Evolutionary conservation across 345 rosid species (phyloP), one percentile per base, ranked within the genome.

Genomic region (Murraya koenigii): DNA sequence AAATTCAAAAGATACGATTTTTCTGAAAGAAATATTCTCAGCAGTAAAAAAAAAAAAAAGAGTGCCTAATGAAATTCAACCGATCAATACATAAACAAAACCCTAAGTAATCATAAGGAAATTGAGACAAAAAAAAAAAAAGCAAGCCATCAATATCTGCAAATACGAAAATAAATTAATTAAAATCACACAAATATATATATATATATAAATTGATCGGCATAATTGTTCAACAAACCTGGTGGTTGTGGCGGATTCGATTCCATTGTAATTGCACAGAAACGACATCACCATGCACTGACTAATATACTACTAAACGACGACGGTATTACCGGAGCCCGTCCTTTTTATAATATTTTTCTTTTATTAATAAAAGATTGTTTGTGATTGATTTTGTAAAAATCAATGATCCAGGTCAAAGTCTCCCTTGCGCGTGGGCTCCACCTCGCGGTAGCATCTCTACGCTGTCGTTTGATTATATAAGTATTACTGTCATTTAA

Each of bases 241-340:
- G 55, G 17, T 23, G 55, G 25, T 17, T 38, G 76, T 36, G 55
- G 76, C 15, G 55, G 76, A 2, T 25, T 59, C 19, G 76, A 72
- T 2, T 25, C 76, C 76, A 72, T 72, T 2, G 36, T 47, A 58
- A 72, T 25, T 17, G 76, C 76, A 59, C 25, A 59, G 66, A 59
- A 32, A 55, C 32, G 19, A 8, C 54, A 38, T 73, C 26, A 72
- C 32, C 11, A 35, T 35, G 20, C 32, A 0, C 54, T 10, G 13
- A 65, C 19, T 22, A 19, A 49, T 41, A 30, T 30, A 4, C n/a
- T n/a, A n/a, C 41, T 8, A 52, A 49, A 52, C 67, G 44, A 52
- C 61, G 19, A 52, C 22, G 17, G 22, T 5, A 44, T 41, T 30
- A 14, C 6, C 23, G 0, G 36, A 6, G 30, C 5, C 15, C 19